Percentiles rank a stretch among this genome's conserved stretches.
Conservation (phyloP, 2,329 filamentous ascomycete genomes). For the Fonsecaea nubica region DNA sequence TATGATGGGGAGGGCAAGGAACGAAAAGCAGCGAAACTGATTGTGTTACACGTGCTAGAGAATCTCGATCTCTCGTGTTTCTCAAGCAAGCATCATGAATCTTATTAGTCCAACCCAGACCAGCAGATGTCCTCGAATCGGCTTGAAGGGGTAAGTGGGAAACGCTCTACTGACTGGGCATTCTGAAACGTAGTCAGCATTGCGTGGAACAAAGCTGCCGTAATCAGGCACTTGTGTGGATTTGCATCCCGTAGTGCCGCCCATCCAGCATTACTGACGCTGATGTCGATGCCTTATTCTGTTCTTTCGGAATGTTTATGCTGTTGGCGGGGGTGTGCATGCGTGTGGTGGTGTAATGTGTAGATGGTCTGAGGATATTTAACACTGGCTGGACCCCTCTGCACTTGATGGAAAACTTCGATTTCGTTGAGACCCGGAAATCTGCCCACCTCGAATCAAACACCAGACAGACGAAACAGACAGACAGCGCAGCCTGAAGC, state of each 20-base stretch:
- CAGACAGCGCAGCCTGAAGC: conserved; percentile 14
- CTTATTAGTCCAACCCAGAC: not conserved
- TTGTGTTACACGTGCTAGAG: conserved; percentile 12
- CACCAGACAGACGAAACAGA: not conserved
- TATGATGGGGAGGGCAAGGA: not conserved
- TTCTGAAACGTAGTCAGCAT: conserved; percentile 33
- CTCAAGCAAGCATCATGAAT: not conserved
- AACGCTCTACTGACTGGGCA: conserved; percentile 31
- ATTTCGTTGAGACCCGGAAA: not conserved
- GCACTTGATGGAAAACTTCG: conserved; percentile 9
- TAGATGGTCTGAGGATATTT: conserved; percentile 5
- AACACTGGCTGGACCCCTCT: not conserved
- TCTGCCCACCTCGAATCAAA: not conserved
- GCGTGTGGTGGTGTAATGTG: not conserved
- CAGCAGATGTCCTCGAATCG: not conserved
- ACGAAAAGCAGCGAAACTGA: not conserved
- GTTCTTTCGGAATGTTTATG: not conserved
- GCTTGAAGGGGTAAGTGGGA: conserved; percentile 34
- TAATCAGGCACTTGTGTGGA: conserved; percentile 25
- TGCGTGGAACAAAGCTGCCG: conserved; percentile 23
- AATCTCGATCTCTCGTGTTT: not conserved
- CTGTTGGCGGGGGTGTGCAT: not conserved
- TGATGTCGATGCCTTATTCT: conserved; percentile 13
- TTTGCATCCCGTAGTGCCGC: conserved; percentile 11
- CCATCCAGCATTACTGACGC: conserved; percentile 6